Evolutionary conservation across 495 filamentous ascomycete genomes (phyloP).

Genomic region (Choiromyces venosus): DNA sequence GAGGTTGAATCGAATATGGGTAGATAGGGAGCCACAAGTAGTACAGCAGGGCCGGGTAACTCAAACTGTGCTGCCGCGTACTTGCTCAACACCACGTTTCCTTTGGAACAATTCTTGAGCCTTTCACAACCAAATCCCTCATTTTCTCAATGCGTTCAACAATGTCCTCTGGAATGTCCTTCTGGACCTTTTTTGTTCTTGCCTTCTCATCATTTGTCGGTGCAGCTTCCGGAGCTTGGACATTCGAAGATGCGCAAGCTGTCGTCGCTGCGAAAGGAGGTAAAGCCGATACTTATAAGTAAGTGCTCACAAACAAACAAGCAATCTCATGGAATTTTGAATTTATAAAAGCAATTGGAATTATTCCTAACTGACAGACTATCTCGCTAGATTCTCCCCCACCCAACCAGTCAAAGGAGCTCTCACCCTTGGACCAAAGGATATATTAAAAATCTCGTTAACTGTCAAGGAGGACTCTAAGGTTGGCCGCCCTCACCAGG

Average conservation of each 20-base stretch:
- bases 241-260: constrained; percentile 28
- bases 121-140: constrained; percentile 1
- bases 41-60: constrained; percentile 31
- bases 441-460: constrained; percentile 75
- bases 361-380: background rate
- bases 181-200: constrained; percentile 22
- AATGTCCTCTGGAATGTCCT: constrained; percentile 22
- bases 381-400: constrained; percentile 54
- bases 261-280: constrained; percentile 23
- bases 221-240: constrained; percentile 28
- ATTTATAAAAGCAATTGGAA: background rate
- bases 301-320: constrained; percentile 1
- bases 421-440: constrained; percentile 59
- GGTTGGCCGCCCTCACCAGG: constrained; percentile 81
- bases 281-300: constrained; percentile 5
- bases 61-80: constrained; percentile 12
- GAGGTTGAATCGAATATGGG: too few species aligned
- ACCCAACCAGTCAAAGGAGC: constrained; percentile 59
- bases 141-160: constrained; percentile 26
- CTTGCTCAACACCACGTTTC: constrained; percentile 37
- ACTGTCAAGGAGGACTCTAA: constrained; percentile 73
- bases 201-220: constrained; percentile 25
- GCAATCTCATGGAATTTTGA: constrained; percentile 1
- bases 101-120: constrained; percentile 9
- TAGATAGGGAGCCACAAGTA: too few species aligned